These are phyloP conservation scores for Glebionis coronaria DNA, from an alignment of 129 eudicot genomes.

Conservation along the genomic window DNA sequence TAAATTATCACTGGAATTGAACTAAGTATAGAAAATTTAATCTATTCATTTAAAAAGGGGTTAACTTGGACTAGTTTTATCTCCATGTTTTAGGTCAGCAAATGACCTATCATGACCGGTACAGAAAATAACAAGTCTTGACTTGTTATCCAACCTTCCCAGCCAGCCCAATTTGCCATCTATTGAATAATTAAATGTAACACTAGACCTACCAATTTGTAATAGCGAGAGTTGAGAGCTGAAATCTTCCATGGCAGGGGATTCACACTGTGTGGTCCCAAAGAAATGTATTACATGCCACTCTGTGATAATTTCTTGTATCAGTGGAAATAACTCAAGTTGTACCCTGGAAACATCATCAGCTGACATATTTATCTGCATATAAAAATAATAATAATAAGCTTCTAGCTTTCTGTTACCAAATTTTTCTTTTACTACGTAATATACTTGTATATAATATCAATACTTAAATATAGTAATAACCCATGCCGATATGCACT, in stretches of 20 bases:
- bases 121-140: background rate
- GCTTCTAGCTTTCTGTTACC: slow-evolving; percentile 4
- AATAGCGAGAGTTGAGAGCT: slow-evolving; percentile 76
- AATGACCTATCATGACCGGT: too few species aligned
- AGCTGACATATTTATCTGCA: slow-evolving; percentile 76
- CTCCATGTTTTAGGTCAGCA: too few species aligned
- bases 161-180: background rate
- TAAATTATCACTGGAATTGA: background rate
- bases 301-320: slow-evolving; percentile 76
- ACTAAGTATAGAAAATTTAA: background rate
- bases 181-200: background rate
- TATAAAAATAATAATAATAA: slow-evolving; percentile 17
- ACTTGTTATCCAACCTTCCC: background rate
- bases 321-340: slow-evolving; percentile 78
- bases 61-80: too few species aligned
- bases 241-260: slow-evolving; percentile 78
- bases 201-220: slow-evolving; percentile 60
- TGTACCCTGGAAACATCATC: slow-evolving; percentile 79
- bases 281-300: slow-evolving; percentile 87
- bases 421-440: background rate
- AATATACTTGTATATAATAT: background rate
- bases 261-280: slow-evolving; percentile 80
- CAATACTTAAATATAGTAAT: background rate
- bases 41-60: background rate
- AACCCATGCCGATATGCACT: too few species aligned